Evolutionary conservation across 2,329 filamentous ascomycete genomes (phyloP), one percentile per base, ranked within the genome.

Genomic region (Aspergillus nomiae): DNA sequence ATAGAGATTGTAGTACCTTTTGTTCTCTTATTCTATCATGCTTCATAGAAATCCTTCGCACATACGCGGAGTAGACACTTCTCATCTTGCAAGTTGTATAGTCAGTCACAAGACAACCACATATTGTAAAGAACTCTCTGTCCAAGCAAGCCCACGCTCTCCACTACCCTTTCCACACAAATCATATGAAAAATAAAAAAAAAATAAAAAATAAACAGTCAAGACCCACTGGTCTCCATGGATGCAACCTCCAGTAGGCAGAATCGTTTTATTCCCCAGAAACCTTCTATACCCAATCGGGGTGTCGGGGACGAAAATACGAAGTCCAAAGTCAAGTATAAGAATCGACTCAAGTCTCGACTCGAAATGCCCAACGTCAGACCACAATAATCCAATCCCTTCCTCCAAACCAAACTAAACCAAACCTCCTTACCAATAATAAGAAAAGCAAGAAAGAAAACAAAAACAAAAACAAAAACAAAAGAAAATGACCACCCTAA

Each of bases 401-500:
- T 5, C 5, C 14, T 24, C 21, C 21, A 24, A 24, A 24, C 21
- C 21, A 24, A 24, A 24, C 30, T 36, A 16, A 7, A 16, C 12
- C 34, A 36, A 7, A 0, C 34, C 14, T 36, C 34, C 11, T 1
- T 14, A 16, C 7, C 14, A 36, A 36, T 14, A 36, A 36, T 1
- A n/a, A 10, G 19, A 11, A 21, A 9, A 41, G 2, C 1, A 41
- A 41, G 6, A 21, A 43, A 43, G 1, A n/a, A 41, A 41, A 24
- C 21, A 24, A 9, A 43, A 21, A 9, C 21, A 24, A 9, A 43
- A 21, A 9, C 12, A 24, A 24, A 6, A 24, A 45, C 21, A 1
- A 21, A 14, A 19, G 8, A 45, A 46, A 46, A 24, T 21, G 21
- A 24, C 43, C n/a, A 24, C 61, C 19, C 64, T 70, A 19, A 65